Percentiles rank a stretch among this genome's conserved stretches.
These are phyloP conservation scores for Hypoxylon subgilvum DNA, from an alignment of 495 filamentous ascomycete genomes.

Conservation along the genomic window DNA sequence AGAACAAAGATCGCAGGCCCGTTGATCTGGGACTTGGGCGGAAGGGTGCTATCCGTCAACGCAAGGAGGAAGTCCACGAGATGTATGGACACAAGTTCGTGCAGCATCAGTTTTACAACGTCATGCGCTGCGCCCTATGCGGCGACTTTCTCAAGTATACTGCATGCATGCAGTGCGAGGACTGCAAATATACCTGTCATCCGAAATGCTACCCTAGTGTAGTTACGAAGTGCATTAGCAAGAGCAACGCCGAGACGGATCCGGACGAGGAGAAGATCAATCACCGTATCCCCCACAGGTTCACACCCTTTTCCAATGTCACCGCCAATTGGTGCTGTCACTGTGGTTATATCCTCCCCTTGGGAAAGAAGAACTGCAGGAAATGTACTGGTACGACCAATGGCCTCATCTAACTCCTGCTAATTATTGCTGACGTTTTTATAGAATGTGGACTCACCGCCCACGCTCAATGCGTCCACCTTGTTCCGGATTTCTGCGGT, in stretches of 20 bases:
- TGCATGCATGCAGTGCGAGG: conserved; percentile 97
- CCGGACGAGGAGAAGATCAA: conserved; percentile 99
- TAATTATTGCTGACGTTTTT: conserved; percentile 32
- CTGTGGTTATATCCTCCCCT: conserved; percentile 95
- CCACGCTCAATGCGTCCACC: conserved; percentile 88
- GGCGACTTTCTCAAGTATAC: conserved; percentile 98
- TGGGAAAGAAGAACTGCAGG: conserved; percentile 91
- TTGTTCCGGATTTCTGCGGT: conserved; percentile 98
- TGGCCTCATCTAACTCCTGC: background rate
- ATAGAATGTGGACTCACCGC: conserved; percentile 90
- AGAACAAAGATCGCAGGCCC: conserved; percentile 60
- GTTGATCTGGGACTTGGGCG: conserved; percentile 89
- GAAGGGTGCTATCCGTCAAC: conserved; percentile 94
- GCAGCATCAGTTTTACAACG: conserved; percentile 98
- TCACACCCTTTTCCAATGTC: conserved; percentile 91
- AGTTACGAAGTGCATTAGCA: conserved; percentile 99
- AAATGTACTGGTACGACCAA: conserved; percentile 78
- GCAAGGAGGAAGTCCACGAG: conserved; percentile 96
- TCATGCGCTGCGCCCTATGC: conserved; percentile 99
- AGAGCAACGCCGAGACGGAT: conserved; percentile 96
- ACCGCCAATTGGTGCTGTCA: conserved; percentile 99
- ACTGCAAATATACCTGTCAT: conserved; percentile 99
- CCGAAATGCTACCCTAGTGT: conserved; percentile 95
- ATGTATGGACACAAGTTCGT: conserved; percentile 99
- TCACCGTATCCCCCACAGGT: conserved; percentile 97